Evolutionary conservation across 805 yeast genomes (phyloP).

Genomic region (Lipomyces kockii): DNA sequence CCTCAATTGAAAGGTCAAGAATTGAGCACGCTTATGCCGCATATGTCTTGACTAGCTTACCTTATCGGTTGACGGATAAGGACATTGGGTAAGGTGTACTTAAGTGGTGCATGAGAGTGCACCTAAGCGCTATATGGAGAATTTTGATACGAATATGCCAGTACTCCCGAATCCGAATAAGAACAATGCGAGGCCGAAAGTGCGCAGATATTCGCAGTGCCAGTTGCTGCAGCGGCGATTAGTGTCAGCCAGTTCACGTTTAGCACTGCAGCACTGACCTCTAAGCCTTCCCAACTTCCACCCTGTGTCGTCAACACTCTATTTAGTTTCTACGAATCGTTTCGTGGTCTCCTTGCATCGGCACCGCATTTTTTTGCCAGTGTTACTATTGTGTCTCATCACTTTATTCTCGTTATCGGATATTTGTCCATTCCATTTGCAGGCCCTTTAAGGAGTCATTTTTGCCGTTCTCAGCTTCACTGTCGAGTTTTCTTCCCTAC

Average conservation of each 20-base stretch:
- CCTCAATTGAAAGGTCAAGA: not conserved
- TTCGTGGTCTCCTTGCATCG: not conserved
- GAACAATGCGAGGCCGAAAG: not conserved
- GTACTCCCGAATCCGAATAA: too few relatives aligned
- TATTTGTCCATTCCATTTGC: not conserved
- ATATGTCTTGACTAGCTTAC: not conserved
- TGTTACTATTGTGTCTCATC: not conserved
- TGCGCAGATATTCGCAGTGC: conserved; percentile 3
- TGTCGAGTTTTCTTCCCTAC: not conserved
- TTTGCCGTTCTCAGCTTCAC: not conserved
- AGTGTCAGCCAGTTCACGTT: not conserved
- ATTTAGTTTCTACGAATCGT: not conserved
- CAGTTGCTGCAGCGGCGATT: not conserved
- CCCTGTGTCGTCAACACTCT: conserved; percentile 1
- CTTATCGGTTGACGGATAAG: not conserved
- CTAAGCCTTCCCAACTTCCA: not conserved
- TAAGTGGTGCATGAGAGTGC: not conserved
- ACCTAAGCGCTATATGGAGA: not conserved
- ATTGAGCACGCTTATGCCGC: not conserved
- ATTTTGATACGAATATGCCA: not conserved
- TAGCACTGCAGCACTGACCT: not conserved
- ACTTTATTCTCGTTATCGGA: not conserved
- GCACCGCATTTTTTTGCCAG: not conserved
- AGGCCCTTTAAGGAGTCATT: not conserved
- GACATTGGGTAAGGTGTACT: conserved; percentile 6